A percentile compares a stretch with the other conserved stretches of the same genome.
phyloP scores from a whole-genome alignment of 2,329 filamentous ascomycete genomes.

The Ambrosiella cleistominuta region DNA sequence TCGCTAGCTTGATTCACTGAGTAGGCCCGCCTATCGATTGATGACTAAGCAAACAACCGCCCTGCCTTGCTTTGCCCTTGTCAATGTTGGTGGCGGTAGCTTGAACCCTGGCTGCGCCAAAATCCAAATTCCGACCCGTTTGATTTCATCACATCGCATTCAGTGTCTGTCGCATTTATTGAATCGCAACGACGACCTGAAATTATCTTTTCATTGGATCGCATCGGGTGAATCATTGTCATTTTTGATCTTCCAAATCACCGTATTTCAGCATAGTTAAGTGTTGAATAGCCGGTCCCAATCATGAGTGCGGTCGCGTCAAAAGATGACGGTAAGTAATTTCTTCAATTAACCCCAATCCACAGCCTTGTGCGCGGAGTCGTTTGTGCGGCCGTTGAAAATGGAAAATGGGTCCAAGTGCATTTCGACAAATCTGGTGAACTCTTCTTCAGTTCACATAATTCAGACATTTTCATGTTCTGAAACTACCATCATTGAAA shows the following conservation, averaged over 20 bases:
- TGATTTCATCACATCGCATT: neutral
- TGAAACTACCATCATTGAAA: too few relatives aligned
- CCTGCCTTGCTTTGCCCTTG: too few relatives aligned
- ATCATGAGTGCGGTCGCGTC: neutral
- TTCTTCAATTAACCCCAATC: neutral
- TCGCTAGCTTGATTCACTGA: neutral
- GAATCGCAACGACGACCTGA: neutral
- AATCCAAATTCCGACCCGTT: neutral
- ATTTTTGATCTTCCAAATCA: neutral
- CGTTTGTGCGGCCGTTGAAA: neutral
- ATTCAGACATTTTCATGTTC: too few relatives aligned
- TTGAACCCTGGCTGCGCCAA: too few relatives aligned
- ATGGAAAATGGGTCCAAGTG: neutral
- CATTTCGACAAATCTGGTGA: neutral
- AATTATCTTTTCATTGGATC: neutral
- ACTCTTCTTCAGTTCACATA: too few relatives aligned
- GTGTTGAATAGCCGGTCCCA: neutral
- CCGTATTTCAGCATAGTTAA: too few relatives aligned
- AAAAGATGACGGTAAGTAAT: conserved; percentile 5
- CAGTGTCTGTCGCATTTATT: neutral
- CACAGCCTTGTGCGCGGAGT: neutral
- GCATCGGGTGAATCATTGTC: neutral
- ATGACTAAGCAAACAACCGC: neutral
- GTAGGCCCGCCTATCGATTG: neutral
- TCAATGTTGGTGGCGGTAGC: too few relatives aligned